These are phyloP conservation scores for Saccharomycopsis malanga DNA, from an alignment of 805 yeast genomes.

Conservation along the genomic window DNA sequence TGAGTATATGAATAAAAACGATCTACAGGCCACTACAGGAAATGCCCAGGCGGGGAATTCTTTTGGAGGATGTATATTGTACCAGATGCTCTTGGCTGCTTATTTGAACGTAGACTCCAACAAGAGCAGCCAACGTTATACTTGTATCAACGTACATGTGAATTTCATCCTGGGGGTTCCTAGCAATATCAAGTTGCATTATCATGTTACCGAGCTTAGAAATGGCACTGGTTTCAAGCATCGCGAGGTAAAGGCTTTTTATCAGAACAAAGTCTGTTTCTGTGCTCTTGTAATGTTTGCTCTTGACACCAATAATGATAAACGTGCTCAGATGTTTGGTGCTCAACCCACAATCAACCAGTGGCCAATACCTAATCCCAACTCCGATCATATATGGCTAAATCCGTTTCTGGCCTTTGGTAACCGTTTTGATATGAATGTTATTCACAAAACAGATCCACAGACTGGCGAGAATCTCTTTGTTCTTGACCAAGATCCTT, in stretches of 20 bases:
- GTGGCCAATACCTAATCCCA: neutral
- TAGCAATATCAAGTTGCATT: neutral
- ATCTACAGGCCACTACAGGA: constrained; percentile 1
- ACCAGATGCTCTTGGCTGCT: constrained; percentile 6
- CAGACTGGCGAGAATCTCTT: neutral
- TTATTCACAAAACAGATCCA: too few relatives aligned
- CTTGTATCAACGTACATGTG: neutral
- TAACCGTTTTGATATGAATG: neutral
- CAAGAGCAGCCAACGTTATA: neutral
- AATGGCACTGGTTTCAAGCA: constrained; percentile 7
- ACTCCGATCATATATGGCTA: neutral
- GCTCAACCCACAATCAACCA: constrained; percentile 7
- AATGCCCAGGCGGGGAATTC: constrained; percentile 1
- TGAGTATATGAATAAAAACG: neutral
- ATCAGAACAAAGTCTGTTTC: neutral
- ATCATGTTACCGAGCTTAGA: constrained; percentile 4
- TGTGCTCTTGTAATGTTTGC: constrained; percentile 1
- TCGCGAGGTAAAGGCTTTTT: constrained; percentile 1
- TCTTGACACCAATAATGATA: neutral
- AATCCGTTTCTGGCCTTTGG: constrained; percentile 2
- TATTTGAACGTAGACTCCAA: neutral
- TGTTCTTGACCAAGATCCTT: neutral
- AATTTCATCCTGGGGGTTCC: neutral
- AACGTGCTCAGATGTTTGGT: constrained; percentile 5
- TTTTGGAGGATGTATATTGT: constrained; percentile 11